A percentile compares a stretch with the other conserved stretches of the same genome.
These are phyloP conservation scores for Nigrograna mackinnonii DNA, from an alignment of 2,329 filamentous ascomycete species.

Conservation along the genomic window DNA sequence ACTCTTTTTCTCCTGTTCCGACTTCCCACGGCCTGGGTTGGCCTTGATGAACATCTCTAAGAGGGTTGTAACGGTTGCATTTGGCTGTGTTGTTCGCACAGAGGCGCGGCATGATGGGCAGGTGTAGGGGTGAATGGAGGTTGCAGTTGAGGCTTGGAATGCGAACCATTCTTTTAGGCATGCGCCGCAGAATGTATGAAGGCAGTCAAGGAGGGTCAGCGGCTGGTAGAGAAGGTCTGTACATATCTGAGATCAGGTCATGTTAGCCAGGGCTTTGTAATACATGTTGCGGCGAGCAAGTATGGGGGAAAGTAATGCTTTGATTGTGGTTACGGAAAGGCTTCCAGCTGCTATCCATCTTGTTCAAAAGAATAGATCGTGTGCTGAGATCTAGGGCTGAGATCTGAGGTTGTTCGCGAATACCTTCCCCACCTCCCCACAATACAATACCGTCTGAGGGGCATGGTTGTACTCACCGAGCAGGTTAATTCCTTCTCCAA, in stretches of 20 bases:
- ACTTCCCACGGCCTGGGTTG: constrained; percentile 75
- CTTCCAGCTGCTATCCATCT: no score
- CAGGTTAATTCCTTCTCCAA: constrained; percentile 94
- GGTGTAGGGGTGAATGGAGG: constrained; percentile 67
- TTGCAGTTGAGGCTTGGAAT: constrained; percentile 70
- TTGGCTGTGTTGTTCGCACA: constrained; percentile 85
- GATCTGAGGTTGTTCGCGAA: no score
- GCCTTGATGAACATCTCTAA: constrained; percentile 84
- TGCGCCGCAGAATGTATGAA: constrained; percentile 94
- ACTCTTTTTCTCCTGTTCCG: constrained; percentile 73
- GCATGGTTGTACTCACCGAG: constrained; percentile 67
- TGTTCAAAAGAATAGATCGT: no score
- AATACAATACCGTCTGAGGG: no score
- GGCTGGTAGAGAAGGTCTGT: constrained; percentile 93
- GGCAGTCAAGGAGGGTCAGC: constrained; percentile 86
- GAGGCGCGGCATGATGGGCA: constrained; percentile 89
- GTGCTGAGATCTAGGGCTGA: no score
- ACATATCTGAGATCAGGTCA: constrained; percentile 72
- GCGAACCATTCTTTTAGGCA: constrained; percentile 96
- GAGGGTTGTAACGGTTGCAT: constrained; percentile 87
- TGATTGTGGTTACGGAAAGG: no score
- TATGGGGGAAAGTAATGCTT: no score
- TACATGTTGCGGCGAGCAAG: no score
- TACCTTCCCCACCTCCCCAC: no score
- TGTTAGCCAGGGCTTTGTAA: no score